Evolutionary conservation across 768 basidiomycete genomes (phyloP), one percentile per base, ranked within the genome.

Genomic region (Punctularia strigosozonata): DNA sequence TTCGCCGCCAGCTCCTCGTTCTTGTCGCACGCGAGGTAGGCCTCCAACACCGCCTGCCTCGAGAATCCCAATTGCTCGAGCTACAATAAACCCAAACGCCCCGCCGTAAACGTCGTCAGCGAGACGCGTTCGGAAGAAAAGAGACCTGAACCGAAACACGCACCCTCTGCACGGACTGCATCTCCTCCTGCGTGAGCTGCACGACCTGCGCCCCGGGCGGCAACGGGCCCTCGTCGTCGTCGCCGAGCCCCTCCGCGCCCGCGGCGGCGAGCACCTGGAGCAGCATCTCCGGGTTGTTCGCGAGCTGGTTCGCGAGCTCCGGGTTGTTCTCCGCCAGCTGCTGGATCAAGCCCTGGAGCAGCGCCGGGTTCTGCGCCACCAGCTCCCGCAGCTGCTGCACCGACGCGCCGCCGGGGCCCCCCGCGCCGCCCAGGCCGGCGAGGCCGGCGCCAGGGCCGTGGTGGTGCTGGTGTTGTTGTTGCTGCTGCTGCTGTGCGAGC

Each of bases 1-100:
- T 95, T 95, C 12, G 94, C 95, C 6, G 95, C 91, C 15, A 92
- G 62, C 54, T 97, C 90, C 61, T 98, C 95, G 53, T 98, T 90
- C 71, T 87, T 90, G 57, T 90, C 95, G 58, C 92, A 97, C 2
- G 80, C 85, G 54, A 94, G 75, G 60, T 86, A 99, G 1, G 95
- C 95, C 58, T 97, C 76, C 25, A 92, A 62, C n/a, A 70, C 94
- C 0, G 66, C 64, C 31, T 90, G 69, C 28, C 88, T 73, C 14
- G 85, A 58, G 58, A 99, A 98, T 1, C 95, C 94, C 33, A 98
- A 75, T 1, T 64, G 80, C 60, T 87, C 75, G 45, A 95, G 66
- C 92, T 95, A 46, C n/a, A n/a, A n/a, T n/a, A n/a, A n/a, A n/a
- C n/a, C n/a, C n/a, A n/a, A n/a, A n/a, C n/a, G n/a, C n/a, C n/a